Evolutionary conservation across 2,329 filamentous ascomycete species (phyloP).

Genomic region (Phaeosphaeria sp.): DNA sequence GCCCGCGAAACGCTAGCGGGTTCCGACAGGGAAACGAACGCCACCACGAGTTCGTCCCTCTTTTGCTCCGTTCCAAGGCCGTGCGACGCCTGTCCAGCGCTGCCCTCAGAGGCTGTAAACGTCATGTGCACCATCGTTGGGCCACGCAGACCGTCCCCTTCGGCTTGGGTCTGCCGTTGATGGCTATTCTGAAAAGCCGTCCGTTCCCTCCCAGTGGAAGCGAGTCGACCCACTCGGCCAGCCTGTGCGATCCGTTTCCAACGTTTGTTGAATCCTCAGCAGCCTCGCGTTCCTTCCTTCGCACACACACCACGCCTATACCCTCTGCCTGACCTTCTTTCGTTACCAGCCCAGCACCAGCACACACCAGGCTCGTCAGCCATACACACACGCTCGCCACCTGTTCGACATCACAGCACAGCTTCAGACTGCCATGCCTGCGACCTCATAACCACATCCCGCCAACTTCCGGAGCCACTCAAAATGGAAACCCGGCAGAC

Average conservation of each 20-base stretch:
- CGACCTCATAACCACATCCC: constrained; percentile 20
- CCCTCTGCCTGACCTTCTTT: constrained; percentile 1
- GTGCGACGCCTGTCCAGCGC: constrained; percentile 36
- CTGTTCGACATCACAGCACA: background rate
- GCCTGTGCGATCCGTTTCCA: constrained; percentile 33
- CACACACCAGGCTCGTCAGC: constrained; percentile 14
- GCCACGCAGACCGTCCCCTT: constrained; percentile 19
- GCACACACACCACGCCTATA: constrained; percentile 8
- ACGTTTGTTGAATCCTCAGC: constrained; percentile 27
- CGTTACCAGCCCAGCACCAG: constrained; percentile 1
- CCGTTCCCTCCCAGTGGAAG: constrained; percentile 20
- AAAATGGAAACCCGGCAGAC: constrained; percentile 39
- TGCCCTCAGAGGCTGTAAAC: constrained; percentile 33
- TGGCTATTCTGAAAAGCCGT: constrained; percentile 33
- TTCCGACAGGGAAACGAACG: constrained; percentile 24
- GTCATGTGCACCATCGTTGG: constrained; percentile 40
- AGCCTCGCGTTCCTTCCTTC: constrained; percentile 16
- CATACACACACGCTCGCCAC: constrained; percentile 13
- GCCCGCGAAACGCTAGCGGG: constrained; percentile 26
- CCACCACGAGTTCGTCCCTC: constrained; percentile 32
- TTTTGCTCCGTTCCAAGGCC: constrained; percentile 26
- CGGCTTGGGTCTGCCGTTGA: constrained; percentile 18
- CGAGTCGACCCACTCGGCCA: constrained; percentile 35
- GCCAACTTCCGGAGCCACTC: constrained; percentile 21
- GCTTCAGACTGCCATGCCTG: constrained; percentile 22